Evolutionary conservation across 768 basidiomycete genomes (phyloP).

Genomic region (Polyporus arcularius): DNA sequence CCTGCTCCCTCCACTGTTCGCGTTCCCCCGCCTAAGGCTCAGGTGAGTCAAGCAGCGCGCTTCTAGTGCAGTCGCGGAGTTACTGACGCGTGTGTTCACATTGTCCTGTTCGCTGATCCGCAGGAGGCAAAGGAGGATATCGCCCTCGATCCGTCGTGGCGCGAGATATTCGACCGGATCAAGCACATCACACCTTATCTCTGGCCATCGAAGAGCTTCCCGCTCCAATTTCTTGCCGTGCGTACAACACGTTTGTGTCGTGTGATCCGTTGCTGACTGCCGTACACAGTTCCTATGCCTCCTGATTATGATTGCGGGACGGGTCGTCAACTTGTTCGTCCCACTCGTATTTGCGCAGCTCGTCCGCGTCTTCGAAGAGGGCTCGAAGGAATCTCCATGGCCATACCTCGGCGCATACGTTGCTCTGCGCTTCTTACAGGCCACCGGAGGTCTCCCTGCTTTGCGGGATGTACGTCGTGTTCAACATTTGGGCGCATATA

Average conservation of each 20-base stretch:
- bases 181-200: slow-evolving; percentile 73
- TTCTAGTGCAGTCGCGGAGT: slow-evolving; percentile 10
- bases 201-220: slow-evolving; percentile 72
- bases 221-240: slow-evolving; percentile 72
- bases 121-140: slow-evolving; percentile 49
- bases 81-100: slow-evolving; percentile 12
- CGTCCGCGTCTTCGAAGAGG: slow-evolving; percentile 56
- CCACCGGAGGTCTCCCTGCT: slow-evolving; percentile 73
- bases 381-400: slow-evolving; percentile 52
- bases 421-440: slow-evolving; percentile 69
- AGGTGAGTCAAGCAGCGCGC: slow-evolving; percentile 15
- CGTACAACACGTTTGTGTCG: slow-evolving; percentile 26
- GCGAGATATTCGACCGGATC: slow-evolving; percentile 66
- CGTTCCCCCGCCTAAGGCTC: slow-evolving; percentile 26
- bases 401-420: slow-evolving; percentile 69
- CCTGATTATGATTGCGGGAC: slow-evolving; percentile 67
- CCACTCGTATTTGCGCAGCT: slow-evolving; percentile 72
- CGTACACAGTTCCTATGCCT: slow-evolving; percentile 60
- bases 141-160: slow-evolving; percentile 67
- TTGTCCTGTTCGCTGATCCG: slow-evolving; percentile 2
- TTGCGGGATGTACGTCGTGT: slow-evolving; percentile 43
- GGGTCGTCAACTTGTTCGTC: slow-evolving; percentile 72
- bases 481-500: neutral
- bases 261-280: slow-evolving; percentile 2
- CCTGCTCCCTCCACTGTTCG: slow-evolving; percentile 42